Conservation (phyloP, 148 eudicot genomes). For the Rhododendron kiyosumense region DNA sequence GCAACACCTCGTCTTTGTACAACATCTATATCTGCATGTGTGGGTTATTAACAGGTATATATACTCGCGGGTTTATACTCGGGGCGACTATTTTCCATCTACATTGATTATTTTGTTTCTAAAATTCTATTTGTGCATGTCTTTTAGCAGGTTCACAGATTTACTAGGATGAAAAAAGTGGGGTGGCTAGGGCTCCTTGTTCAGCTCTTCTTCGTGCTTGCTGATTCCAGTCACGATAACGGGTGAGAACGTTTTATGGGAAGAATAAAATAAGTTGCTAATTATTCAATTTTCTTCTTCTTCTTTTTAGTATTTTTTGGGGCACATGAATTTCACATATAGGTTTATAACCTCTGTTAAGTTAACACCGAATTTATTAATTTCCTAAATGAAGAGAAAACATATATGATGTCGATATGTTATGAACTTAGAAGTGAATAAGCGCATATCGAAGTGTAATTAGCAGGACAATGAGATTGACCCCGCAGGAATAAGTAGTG, state of each 20-base stretch:
- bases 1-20: background rate
- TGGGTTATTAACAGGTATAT: background rate
- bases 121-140: background rate
- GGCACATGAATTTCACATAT: background rate
- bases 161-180: background rate
- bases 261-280: background rate
- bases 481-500: background rate
- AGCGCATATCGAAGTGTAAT: background rate
- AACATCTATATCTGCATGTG: background rate
- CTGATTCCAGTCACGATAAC: background rate
- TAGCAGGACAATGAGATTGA: background rate
- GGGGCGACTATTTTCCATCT: background rate
- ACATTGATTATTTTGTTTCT: background rate
- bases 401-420: too few relatives aligned
- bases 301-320: background rate
- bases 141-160: background rate
- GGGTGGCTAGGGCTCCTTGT: background rate
- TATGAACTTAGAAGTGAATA: background rate
- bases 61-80: background rate
- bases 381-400: too few relatives aligned
- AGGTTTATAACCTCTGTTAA: background rate
- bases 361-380: background rate
- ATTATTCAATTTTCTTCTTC: background rate
- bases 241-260: background rate
- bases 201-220: conserved; percentile 3